Evolutionary conservation across 2,329 filamentous ascomycete species (phyloP).

Genomic region (Pleoardoris graminearum): DNA sequence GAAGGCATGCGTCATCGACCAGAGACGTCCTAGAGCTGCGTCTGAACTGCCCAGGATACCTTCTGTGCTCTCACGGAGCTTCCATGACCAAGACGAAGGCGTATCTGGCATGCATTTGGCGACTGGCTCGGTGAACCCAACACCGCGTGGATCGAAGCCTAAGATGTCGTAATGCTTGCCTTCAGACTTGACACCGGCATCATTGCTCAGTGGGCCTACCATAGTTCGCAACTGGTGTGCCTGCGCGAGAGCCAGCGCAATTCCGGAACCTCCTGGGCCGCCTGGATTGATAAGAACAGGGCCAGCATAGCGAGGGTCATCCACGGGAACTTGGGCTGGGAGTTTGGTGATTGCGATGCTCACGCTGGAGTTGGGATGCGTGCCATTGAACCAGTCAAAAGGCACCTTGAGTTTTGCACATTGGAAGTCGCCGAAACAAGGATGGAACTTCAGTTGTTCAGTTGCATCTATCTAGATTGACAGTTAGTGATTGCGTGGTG

Average conservation of each 20-base stretch:
- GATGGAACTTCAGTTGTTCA: conserved; percentile 34
- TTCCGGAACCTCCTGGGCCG: conserved; percentile 50
- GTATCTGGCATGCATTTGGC: conserved; percentile 41
- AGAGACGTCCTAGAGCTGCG: conserved; percentile 47
- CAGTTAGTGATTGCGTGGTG: conserved; percentile 18
- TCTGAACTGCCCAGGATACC: conserved; percentile 48
- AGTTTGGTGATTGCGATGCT: conserved; percentile 40
- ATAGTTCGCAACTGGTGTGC: conserved; percentile 33
- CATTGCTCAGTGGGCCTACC: conserved; percentile 26
- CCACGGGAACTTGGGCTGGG: conserved; percentile 39
- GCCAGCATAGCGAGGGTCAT: conserved; percentile 46
- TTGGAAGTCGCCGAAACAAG: conserved; percentile 37
- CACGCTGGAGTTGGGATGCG: conserved; percentile 29
- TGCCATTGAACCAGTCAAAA: conserved; percentile 45
- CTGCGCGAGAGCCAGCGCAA: conserved; percentile 30
- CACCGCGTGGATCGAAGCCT: conserved; percentile 51
- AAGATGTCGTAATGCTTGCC: conserved; percentile 50
- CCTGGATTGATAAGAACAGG: conserved; percentile 51
- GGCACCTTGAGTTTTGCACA: conserved; percentile 43
- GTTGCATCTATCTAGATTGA: conserved; percentile 28
- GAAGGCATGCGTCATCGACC: conserved; percentile 47
- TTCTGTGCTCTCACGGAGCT: conserved; percentile 40
- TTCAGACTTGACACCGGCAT: conserved; percentile 13
- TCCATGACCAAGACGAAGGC: conserved; percentile 42
- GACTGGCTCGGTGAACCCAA: conserved; percentile 41